These are phyloP conservation scores for Atkinsonella texensis DNA, from an alignment of 2,329 filamentous ascomycete species.

Conservation along the genomic window DNA sequence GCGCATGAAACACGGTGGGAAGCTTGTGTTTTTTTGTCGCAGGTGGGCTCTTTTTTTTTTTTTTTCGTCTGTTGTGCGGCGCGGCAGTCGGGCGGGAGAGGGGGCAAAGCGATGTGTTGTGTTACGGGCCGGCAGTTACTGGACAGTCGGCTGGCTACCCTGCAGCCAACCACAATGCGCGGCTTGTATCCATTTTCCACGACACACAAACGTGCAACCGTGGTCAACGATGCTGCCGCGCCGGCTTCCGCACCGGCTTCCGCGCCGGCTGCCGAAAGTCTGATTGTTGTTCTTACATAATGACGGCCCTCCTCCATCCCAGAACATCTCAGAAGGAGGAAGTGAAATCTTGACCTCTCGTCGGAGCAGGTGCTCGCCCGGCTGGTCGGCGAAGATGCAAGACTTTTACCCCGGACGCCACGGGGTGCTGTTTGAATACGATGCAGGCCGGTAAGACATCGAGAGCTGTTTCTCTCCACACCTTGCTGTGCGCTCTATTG, in stretches of 20 bases:
- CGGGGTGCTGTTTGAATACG: not conserved
- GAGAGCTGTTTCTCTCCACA: not conserved
- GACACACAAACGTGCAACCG: not conserved
- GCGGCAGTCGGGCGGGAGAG: not conserved
- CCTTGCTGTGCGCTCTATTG: not conserved
- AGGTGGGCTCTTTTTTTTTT: not conserved
- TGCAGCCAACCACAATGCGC: not conserved
- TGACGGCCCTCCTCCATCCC: not conserved
- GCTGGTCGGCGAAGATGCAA: not conserved
- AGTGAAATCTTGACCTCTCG: no score
- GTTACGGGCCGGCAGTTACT: not conserved
- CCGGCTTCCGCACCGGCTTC: not conserved
- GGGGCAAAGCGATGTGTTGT: not conserved
- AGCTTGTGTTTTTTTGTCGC: no score
- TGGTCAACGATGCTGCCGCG: not conserved
- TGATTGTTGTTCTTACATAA: not conserved
- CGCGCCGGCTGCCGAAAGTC: not conserved
- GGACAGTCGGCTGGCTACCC: not conserved
- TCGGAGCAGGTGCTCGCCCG: not conserved
- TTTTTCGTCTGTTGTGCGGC: not conserved
- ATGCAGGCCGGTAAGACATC: not conserved
- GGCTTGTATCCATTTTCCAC: not conserved
- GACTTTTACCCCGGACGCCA: conserved; percentile 3
- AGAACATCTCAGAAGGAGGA: no score
- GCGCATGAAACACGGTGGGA: conserved; percentile 1